phyloP scores from a whole-genome alignment of 148 eudicot genomes.

The Cornus controversa region DNA sequence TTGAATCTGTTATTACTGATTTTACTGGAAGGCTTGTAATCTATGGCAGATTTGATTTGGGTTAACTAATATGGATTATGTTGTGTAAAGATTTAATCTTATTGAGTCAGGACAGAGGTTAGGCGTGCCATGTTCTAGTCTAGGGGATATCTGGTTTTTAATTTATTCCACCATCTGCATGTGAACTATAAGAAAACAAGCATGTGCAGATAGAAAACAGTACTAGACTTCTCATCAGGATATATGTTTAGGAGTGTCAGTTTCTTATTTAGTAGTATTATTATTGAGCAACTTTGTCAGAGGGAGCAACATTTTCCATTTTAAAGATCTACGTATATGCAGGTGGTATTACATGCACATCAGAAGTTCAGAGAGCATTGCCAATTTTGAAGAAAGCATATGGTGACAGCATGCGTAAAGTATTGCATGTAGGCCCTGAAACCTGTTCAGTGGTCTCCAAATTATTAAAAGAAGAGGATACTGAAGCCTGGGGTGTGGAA shows the following conservation, averaged over 20 bases:
- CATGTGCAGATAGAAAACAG: background rate
- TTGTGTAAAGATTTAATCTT: background rate
- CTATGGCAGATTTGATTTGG: too few species aligned
- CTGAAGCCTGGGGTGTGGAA: conserved; percentile 97
- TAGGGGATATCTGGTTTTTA: background rate
- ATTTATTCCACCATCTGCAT: background rate
- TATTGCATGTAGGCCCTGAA: conserved; percentile 93
- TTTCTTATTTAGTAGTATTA: background rate
- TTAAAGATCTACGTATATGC: conserved; percentile 10
- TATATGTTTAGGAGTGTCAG: background rate
- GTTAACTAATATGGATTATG: background rate
- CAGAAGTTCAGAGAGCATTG: conserved; percentile 61
- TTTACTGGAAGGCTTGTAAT: background rate
- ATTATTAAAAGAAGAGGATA: conserved; percentile 75
- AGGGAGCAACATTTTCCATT: background rate
- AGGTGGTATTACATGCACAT: conserved; percentile 75
- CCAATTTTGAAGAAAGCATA: conserved; percentile 80
- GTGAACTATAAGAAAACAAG: background rate
- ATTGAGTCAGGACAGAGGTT: background rate
- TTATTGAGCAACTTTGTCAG: background rate
- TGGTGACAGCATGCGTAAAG: conserved; percentile 77
- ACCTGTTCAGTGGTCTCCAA: conserved; percentile 81
- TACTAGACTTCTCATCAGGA: background rate
- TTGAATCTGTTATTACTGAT: background rate
- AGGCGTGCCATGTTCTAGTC: background rate